Percentiles rank a stretch among this genome's conserved stretches.
Conservation (phyloP, 2,329 filamentous ascomycete species). For the Microdochium trichocladiopsis region DNA sequence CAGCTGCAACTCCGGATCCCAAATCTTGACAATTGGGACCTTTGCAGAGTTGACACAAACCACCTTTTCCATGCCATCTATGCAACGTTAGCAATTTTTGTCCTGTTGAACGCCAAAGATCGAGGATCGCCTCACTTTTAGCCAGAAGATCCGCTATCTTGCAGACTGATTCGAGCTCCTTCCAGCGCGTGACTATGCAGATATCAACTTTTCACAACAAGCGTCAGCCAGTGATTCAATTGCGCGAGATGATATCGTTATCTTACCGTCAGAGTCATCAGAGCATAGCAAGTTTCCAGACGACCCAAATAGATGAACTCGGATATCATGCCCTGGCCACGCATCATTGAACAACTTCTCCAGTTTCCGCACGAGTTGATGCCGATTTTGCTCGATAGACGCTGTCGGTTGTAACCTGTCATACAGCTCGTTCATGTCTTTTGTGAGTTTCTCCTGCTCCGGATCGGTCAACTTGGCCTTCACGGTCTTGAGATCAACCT, state of each 20-base stretch:
- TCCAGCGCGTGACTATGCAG: conserved; percentile 90
- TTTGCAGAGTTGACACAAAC: conserved; percentile 93
- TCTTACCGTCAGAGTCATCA: conserved; percentile 85
- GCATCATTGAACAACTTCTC: conserved; percentile 81
- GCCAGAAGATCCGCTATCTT: conserved; percentile 80
- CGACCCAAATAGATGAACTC: conserved; percentile 93
- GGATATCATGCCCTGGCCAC: conserved; percentile 87
- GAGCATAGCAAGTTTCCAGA: conserved; percentile 93
- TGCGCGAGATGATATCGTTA: neutral
- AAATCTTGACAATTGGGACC: conserved; percentile 97
- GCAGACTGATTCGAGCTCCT: conserved; percentile 82
- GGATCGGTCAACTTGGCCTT: conserved; percentile 64
- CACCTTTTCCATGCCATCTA: conserved; percentile 94
- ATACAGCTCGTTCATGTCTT: conserved; percentile 82
- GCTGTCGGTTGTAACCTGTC: conserved; percentile 75
- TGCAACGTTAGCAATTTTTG: neutral
- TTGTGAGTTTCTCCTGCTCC: conserved; percentile 68
- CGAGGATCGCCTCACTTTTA: conserved; percentile 55
- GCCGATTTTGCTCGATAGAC: conserved; percentile 69
- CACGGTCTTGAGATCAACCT: conserved; percentile 62
- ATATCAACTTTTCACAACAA: conserved; percentile 66
- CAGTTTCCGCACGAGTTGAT: conserved; percentile 76
- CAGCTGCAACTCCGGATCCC: conserved; percentile 86
- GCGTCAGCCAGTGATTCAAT: neutral
- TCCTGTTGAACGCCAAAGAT: neutral